Evolutionary conservation across 1,139 yeast species (phyloP).

Genomic region (Lodderomyces orthopsilosis): DNA sequence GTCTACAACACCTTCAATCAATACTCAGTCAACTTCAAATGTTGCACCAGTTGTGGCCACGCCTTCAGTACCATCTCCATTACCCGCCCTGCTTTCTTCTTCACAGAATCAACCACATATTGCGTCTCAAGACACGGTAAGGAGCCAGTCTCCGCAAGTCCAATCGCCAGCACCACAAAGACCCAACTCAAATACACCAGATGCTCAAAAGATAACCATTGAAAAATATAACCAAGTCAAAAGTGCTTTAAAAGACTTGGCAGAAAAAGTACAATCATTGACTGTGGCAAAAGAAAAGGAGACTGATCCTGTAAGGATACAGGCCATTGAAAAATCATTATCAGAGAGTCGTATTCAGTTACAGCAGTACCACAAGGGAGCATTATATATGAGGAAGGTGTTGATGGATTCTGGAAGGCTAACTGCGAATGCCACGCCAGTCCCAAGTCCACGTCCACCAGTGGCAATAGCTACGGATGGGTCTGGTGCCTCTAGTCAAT

Average conservation of each 20-base stretch:
- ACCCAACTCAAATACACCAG: constrained; percentile 4
- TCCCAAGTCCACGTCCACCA: constrained; percentile 7
- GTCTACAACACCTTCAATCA: not conserved
- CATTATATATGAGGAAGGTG: constrained; percentile 38
- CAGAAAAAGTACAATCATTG: constrained; percentile 33
- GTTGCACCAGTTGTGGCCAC: not conserved
- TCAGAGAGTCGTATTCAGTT: constrained; percentile 34
- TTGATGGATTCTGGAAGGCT: constrained; percentile 33
- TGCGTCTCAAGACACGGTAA: not conserved
- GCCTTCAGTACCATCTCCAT: not conserved
- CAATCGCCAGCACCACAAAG: constrained; percentile 12
- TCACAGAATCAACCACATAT: not conserved
- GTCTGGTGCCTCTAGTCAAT: constrained; percentile 6
- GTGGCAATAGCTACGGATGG: constrained; percentile 7
- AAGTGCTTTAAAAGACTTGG: constrained; percentile 39
- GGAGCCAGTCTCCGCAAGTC: constrained; percentile 3
- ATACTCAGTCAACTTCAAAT: not conserved
- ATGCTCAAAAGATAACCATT: constrained; percentile 25
- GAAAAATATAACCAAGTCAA: constrained; percentile 44
- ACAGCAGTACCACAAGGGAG: constrained; percentile 38
- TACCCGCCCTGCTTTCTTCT: not conserved
- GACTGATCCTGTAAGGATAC: constrained; percentile 19
- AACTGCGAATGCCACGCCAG: constrained; percentile 15
- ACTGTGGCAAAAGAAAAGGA: constrained; percentile 24
- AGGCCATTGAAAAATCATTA: constrained; percentile 34